Evolutionary conservation across 1,284 basidiomycete genomes (phyloP).

Genomic region (Trichosporon asahii): DNA sequence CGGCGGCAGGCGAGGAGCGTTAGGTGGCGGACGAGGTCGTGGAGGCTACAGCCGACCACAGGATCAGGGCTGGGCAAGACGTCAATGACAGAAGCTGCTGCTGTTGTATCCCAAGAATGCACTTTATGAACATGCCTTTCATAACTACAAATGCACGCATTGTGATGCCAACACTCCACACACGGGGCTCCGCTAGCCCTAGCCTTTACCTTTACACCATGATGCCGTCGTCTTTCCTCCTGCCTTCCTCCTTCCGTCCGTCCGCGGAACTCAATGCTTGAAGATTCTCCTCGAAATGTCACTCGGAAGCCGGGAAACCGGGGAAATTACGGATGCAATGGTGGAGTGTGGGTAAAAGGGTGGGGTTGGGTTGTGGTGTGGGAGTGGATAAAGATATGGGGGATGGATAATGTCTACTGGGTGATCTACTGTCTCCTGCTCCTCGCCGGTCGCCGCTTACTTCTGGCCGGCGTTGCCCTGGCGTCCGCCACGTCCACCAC

Average conservation of each 20-base stretch:
- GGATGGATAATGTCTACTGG: constrained; percentile 7
- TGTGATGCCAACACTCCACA: constrained; percentile 14
- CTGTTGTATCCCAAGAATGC: neutral
- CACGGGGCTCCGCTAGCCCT: constrained; percentile 2
- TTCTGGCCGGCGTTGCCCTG: constrained; percentile 8
- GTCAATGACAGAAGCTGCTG: neutral
- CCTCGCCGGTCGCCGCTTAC: neutral
- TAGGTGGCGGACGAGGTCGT: neutral
- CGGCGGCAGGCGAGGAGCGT: neutral
- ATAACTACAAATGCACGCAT: constrained; percentile 22
- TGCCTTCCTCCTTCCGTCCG: neutral
- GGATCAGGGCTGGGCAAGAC: constrained; percentile 10
- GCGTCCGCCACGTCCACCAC: constrained; percentile 13
- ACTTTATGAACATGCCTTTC: constrained; percentile 8
- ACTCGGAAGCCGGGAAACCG: constrained; percentile 1
- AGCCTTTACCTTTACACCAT: neutral
- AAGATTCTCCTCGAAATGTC: constrained; percentile 5
- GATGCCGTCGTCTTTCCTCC: neutral
- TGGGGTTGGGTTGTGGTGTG: neutral
- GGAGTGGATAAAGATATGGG: constrained; percentile 1
- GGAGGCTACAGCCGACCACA: neutral
- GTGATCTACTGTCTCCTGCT: constrained; percentile 2
- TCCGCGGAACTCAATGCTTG: neutral
- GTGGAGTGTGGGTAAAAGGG: constrained; percentile 8
- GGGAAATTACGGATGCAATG: constrained; percentile 8